Conservation (phyloP, 371 early-diverging fungal genomes). For the Thermomucor indicae-seudaticae region DNA sequence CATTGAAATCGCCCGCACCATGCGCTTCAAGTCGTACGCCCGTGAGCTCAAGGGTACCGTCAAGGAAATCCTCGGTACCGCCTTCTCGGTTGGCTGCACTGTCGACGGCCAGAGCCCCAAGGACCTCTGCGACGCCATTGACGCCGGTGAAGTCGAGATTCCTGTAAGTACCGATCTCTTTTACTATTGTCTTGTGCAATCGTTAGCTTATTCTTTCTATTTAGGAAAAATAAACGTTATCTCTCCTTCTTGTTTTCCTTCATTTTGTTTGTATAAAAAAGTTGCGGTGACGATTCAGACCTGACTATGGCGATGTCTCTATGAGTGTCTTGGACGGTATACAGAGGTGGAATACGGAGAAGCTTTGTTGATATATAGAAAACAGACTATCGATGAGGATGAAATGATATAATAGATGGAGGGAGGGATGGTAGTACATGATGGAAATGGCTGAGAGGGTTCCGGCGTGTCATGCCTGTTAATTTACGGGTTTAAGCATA, state of each 20-base stretch:
- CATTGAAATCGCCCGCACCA: conserved; percentile 96
- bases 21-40: conserved; percentile 92
- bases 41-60: conserved; percentile 90
- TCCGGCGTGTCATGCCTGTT: too few species aligned
- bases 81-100: conserved; percentile 98
- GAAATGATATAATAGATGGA: too few species aligned
- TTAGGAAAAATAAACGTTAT: conserved; percentile 12
- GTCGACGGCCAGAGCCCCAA: conserved; percentile 51
- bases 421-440: too few species aligned
- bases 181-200: not conserved
- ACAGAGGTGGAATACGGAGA: too few species aligned
- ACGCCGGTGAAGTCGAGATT: conserved; percentile 84
- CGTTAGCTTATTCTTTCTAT: not conserved
- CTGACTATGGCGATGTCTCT: too few species aligned
- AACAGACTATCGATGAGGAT: too few species aligned
- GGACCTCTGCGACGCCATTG: conserved; percentile 44
- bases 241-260: not conserved
- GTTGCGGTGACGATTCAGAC: too few species aligned
- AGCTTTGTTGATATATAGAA: too few species aligned
- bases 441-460: too few species aligned
- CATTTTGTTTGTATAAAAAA: too few species aligned
- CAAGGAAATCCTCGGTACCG: conserved; percentile 98
- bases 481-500: conserved; percentile 9
- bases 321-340: too few species aligned
- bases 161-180: conserved; percentile 74